Evolutionary conservation across 2,329 filamentous ascomycete species (phyloP).

Genomic region (Scedosporium minutisporum): DNA sequence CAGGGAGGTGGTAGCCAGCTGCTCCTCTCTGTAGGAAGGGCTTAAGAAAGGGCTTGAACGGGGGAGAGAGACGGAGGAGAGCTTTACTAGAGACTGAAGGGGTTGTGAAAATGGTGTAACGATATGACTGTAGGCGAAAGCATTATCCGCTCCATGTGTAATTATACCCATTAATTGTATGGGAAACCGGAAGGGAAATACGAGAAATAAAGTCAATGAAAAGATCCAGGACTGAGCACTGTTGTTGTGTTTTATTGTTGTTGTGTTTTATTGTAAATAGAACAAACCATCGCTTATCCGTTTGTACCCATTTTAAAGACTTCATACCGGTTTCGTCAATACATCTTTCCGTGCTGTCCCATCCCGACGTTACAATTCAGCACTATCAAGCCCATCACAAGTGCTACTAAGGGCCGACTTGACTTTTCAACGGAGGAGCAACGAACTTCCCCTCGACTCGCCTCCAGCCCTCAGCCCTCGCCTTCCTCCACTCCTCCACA

Average conservation of each 20-base stretch:
- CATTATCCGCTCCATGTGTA: conserved; percentile 6
- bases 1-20: conserved; percentile 46
- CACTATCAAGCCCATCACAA: not conserved
- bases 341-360: not conserved
- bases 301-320: not conserved
- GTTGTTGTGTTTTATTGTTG: not conserved
- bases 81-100: not conserved
- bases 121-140: conserved; percentile 3
- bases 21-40: conserved; percentile 41
- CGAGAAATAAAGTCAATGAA: not conserved
- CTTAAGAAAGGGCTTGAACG: conserved; percentile 24
- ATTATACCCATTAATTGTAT: conserved; percentile 5
- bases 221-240: not conserved
- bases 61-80: not conserved
- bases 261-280: not conserved
- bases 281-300: not conserved
- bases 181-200: not conserved
- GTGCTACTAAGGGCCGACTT: not conserved
- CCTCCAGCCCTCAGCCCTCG: not conserved
- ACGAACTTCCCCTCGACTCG: conserved; percentile 3
- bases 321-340: not conserved
- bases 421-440: not conserved
- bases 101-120: conserved; percentile 1
- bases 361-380: not conserved
- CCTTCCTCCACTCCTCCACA: conserved; percentile 2